Evolutionary conservation across 2,329 filamentous ascomycete species (phyloP).

Genomic region (Trichoderma asperellum): DNA sequence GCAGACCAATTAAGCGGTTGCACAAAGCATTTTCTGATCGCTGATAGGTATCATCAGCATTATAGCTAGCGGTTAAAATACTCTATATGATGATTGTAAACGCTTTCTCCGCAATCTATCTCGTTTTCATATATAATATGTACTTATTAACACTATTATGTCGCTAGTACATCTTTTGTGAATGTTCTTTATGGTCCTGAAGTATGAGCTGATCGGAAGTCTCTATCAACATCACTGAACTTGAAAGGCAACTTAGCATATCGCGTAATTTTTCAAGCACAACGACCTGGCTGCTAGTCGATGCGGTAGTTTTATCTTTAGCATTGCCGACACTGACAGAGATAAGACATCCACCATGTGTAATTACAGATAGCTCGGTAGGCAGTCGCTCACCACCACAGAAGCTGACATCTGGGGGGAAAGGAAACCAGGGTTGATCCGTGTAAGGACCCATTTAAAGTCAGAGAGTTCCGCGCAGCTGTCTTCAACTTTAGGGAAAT

Average conservation of each 20-base stretch:
- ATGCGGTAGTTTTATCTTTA: slow-evolving; percentile 59
- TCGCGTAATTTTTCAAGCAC: slow-evolving; percentile 42
- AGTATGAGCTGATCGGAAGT: neutral
- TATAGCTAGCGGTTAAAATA: no score
- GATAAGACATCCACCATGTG: slow-evolving; percentile 59
- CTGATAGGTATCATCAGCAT: no score
- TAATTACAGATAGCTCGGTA: slow-evolving; percentile 58
- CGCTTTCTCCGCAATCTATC: no score
- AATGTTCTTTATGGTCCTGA: neutral
- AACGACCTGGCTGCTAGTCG: slow-evolving; percentile 38
- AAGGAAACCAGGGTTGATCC: slow-evolving; percentile 61
- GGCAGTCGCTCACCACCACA: slow-evolving; percentile 62
- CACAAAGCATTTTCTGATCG: no score
- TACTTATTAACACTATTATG: no score
- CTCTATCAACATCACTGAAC: neutral
- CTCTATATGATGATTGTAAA: no score
- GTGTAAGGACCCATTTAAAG: slow-evolving; percentile 67
- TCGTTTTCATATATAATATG: no score
- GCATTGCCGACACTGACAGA: slow-evolving; percentile 67
- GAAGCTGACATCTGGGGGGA: slow-evolving; percentile 58
- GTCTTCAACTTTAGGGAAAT: slow-evolving; percentile 60
- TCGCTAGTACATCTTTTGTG: neutral
- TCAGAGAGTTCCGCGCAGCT: slow-evolving; percentile 56
- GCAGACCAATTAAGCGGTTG: no score
- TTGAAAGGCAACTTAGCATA: slow-evolving; percentile 39